phyloP scores from a whole-genome alignment of 192 early-diverging fungal species.

The Rhizoclosmatium globosum region DNA sequence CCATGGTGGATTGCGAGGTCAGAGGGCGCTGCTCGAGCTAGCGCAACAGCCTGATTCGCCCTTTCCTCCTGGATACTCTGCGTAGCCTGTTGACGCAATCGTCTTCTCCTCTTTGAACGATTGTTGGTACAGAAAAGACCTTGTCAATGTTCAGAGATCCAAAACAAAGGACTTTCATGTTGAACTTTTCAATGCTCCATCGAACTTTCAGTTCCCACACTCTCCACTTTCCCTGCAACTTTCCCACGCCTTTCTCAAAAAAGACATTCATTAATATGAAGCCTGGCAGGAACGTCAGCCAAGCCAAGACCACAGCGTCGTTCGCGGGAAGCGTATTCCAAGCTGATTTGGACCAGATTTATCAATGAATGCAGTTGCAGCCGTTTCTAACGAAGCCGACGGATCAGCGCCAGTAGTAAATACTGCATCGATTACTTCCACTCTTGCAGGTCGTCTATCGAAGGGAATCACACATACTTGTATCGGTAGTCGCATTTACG shows the following conservation, averaged over 20 bases:
- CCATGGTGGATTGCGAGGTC: conserved; percentile 5
- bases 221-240: too few species aligned
- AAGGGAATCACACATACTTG: conserved; percentile 1
- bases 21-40: conserved; percentile 63
- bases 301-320: not conserved
- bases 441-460: not conserved
- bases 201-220: not conserved
- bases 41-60: conserved; percentile 92
- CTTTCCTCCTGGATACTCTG: conserved; percentile 75
- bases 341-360: not conserved
- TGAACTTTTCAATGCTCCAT: not conserved
- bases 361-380: not conserved
- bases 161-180: conserved; percentile 51
- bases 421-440: conserved; percentile 1
- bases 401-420: not conserved
- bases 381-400: not conserved
- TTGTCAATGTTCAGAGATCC: conserved; percentile 86
- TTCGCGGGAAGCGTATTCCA: not conserved
- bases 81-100: conserved; percentile 54
- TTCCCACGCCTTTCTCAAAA: not conserved
- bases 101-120: conserved; percentile 69
- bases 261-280: not conserved
- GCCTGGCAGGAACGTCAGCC: not conserved
- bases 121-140: conserved; percentile 77
- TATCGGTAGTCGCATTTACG: not conserved